Percentiles rank a stretch among this genome's conserved stretches.
These are phyloP conservation scores for Suillus lakei DNA, from an alignment of 768 basidiomycete genomes.

Conservation along the genomic window DNA sequence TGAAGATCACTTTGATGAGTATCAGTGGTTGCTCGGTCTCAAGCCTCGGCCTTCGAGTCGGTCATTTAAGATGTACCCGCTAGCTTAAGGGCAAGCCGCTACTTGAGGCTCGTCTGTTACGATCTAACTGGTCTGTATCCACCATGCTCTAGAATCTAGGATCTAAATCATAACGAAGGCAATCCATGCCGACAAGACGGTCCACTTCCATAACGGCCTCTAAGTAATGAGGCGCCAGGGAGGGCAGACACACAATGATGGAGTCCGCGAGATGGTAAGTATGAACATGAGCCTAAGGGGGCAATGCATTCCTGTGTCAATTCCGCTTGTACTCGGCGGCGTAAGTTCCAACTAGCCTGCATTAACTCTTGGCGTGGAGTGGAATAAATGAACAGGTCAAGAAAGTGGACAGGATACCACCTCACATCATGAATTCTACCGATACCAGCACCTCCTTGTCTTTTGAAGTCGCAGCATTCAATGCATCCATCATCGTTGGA, in stretches of 20 bases:
- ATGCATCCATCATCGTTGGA: slow-evolving; percentile 20
- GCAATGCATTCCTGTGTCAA: no score
- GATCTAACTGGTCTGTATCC: background rate
- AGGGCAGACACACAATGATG: no score
- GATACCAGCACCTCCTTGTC: background rate
- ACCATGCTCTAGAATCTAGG: background rate
- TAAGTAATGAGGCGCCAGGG: no score
- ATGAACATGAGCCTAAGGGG: no score
- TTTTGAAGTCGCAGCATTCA: background rate
- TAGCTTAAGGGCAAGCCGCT: background rate
- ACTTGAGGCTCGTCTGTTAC: background rate
- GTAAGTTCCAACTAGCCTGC: background rate
- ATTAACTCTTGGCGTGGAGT: background rate
- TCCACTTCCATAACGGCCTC: no score
- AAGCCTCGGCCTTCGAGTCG: background rate
- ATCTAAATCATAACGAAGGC: background rate
- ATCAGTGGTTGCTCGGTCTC: background rate
- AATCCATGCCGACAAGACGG: no score
- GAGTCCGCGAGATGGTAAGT: no score
- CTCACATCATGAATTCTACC: background rate
- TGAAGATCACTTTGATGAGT: background rate
- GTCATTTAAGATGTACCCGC: background rate
- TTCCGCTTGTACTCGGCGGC: background rate
- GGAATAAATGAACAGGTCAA: background rate
- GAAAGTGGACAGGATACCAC: background rate